Evolutionary conservation across 1,284 basidiomycete genomes (phyloP).

Genomic region (Pterulicium gracile): DNA sequence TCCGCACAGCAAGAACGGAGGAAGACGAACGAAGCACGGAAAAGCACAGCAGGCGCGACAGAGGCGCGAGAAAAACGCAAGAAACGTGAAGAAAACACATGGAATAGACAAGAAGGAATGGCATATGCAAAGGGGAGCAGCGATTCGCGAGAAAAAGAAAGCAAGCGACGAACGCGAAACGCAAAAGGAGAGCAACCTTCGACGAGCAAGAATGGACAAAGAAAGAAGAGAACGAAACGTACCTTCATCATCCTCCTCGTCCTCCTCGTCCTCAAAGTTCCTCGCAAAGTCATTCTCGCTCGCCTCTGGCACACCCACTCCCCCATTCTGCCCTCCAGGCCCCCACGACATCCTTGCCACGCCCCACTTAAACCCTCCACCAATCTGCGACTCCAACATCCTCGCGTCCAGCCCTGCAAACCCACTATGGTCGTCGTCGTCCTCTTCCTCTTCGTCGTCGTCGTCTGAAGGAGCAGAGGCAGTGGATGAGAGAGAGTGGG

Average conservation of each 20-base stretch:
- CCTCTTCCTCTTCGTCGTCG: constrained; percentile 17
- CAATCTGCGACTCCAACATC: neutral
- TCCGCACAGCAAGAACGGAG: too few relatives aligned
- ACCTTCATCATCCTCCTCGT: constrained; percentile 15
- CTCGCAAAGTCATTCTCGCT: constrained; percentile 21
- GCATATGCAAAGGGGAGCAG: too few relatives aligned
- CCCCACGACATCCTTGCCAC: constrained; percentile 24
- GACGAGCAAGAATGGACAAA: too few relatives aligned
- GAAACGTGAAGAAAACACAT: too few relatives aligned
- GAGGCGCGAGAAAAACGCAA: too few relatives aligned
- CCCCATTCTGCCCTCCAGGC: constrained; percentile 19
- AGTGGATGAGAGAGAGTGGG: constrained; percentile 18
- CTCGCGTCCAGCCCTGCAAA: neutral
- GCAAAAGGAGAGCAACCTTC: too few relatives aligned
- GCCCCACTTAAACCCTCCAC: constrained; percentile 34
- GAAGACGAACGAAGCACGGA: too few relatives aligned
- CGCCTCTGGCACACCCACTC: constrained; percentile 13
- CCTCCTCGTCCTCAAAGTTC: constrained; percentile 20
- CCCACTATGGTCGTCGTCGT: constrained; percentile 19
- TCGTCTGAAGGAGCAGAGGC: constrained; percentile 12
- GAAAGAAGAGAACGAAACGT: constrained; percentile 10
- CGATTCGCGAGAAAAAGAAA: too few relatives aligned
- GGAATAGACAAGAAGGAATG: too few relatives aligned
- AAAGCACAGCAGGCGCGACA: too few relatives aligned
- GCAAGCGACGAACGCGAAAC: too few relatives aligned